Evolutionary conservation across 139 green algal genomes (phyloP), one percentile per base, ranked within the genome.

Genomic region (Ulvella scutata): DNA sequence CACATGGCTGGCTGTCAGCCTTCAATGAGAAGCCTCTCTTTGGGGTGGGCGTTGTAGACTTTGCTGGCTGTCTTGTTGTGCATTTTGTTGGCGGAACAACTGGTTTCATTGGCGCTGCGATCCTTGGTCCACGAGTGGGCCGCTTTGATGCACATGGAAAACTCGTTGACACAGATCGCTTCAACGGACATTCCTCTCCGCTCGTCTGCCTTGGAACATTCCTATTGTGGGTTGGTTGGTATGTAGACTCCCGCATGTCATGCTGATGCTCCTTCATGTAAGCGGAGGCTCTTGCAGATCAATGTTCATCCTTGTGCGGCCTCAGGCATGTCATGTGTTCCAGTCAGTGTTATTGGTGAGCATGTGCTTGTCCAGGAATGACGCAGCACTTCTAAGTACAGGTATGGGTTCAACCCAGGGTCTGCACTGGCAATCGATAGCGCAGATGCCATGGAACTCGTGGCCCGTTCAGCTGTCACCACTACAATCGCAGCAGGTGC

Each of bases 171-270:
- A 84, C 84, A 0, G 80, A 89, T 3, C 81, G 86, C 72, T 94
- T 96, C 81, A 88, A 85, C 20, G 92, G 91, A 23, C 92, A 96
- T 83, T 89, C 85, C 72, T 80, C 73, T 21, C 81, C 79, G 38
- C 43, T 85, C 17, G 79, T 88, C 9, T 79, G 82, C 35, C 73
- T 88, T 26, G 82, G 86, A 28, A 89, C 86, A 13, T 82, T 87
- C 43, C 82, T 97, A 40, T 85, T 97, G 40, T 97, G 92, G 92
- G 96, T 97, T 75, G 92, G 92, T 62, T 96, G 91, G 90, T 89
- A 59, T 38, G 39, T 51, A 73, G 33, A n/a, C n/a, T n/a, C n/a
- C n/a, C n/a, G n/a, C n/a, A n/a, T n/a, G n/a, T n/a, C n/a, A n/a
- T n/a, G n/a, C n/a, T n/a, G n/a, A n/a, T n/a, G n/a, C n/a, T n/a